Evolutionary conservation across 2,329 filamentous ascomycete species (phyloP), one percentile per base, ranked within the genome.

Genomic region (Cytospora chrysosperma): DNA sequence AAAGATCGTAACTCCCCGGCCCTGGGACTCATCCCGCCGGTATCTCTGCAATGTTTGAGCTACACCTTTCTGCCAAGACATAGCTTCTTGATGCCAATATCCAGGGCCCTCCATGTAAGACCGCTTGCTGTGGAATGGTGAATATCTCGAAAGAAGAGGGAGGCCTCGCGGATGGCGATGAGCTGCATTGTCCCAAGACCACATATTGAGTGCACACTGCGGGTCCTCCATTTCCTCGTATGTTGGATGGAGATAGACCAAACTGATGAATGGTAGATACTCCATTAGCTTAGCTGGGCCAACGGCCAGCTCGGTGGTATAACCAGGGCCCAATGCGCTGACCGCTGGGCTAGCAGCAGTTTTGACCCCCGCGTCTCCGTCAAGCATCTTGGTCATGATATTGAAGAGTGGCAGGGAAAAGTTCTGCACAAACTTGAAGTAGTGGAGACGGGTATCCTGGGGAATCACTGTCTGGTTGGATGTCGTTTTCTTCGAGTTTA

Each of bases 321-420:
- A 59, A 4, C 56, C 56, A 17, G 56, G 56, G 24, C 56, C 56
- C 9, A 51, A 52, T 27, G 43, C 47, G 30, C 37, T 52, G 30
- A 52, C 56, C 50, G 21, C 49, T 13, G 47, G n/a, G 37, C 40
- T 21, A 27, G 24, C 17, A 59, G 56, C 56, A 24, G 56, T 59
- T 10, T 59, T 59, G 17, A 27, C 43, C 6, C 56, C 56, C 12
- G 17, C 27, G 6, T 52, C 15, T 28, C 24, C 5, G 12, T 59
- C 56, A 26, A 59, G 56, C 10, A 9, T 19, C 27, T 51, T 37
- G 5, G 56, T 59, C 47, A 47, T 50, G 21, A 21, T 17, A 13
- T 59, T n/a, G 47, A 59, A 52, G 4, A 59, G 9, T 2, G 8
- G 24, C 5, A 59, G 34, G 10, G 56, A 8, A 4, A 59, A 59